Evolutionary conservation across 805 yeast genomes (phyloP).

Genomic region (Millerozyma acaciae): DNA sequence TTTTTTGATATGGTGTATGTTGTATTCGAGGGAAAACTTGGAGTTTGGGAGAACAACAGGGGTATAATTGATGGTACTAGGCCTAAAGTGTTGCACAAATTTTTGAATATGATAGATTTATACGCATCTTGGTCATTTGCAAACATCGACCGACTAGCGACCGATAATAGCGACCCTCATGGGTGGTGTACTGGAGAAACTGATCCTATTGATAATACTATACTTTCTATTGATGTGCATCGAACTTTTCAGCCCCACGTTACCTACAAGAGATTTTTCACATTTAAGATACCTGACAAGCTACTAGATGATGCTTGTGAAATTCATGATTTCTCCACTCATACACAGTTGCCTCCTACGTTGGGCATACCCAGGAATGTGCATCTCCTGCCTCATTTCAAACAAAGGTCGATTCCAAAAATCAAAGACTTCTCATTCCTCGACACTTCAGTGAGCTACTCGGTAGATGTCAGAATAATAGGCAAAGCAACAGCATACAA

Average conservation of each 20-base stretch:
- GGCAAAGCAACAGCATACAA: constrained; percentile 37
- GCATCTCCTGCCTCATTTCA: background rate
- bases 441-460: constrained; percentile 32
- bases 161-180: constrained; percentile 39
- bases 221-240: constrained; percentile 33
- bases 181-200: constrained; percentile 46
- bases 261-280: constrained; percentile 39
- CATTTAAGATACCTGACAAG: constrained; percentile 39
- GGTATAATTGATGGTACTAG: constrained; percentile 21
- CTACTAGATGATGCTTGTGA: constrained; percentile 40
- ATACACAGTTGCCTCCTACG: constrained; percentile 35
- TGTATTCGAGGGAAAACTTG: constrained; percentile 36
- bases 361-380: constrained; percentile 29
- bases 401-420: constrained; percentile 14
- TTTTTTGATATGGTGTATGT: constrained; percentile 44
- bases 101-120: constrained; percentile 40
- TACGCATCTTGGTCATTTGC: constrained; percentile 45
- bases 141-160: constrained; percentile 35
- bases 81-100: constrained; percentile 30
- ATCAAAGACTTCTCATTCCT: constrained; percentile 33
- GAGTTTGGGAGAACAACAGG: constrained; percentile 21
- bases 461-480: constrained; percentile 37
- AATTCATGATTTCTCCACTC: constrained; percentile 29
- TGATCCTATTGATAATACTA: constrained; percentile 37
- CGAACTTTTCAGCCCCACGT: constrained; percentile 33